Evolutionary conservation across 2,329 filamentous ascomycete genomes (phyloP), one percentile per base, ranked within the genome.

Genomic region (Sordariomycetes sp.): DNA sequence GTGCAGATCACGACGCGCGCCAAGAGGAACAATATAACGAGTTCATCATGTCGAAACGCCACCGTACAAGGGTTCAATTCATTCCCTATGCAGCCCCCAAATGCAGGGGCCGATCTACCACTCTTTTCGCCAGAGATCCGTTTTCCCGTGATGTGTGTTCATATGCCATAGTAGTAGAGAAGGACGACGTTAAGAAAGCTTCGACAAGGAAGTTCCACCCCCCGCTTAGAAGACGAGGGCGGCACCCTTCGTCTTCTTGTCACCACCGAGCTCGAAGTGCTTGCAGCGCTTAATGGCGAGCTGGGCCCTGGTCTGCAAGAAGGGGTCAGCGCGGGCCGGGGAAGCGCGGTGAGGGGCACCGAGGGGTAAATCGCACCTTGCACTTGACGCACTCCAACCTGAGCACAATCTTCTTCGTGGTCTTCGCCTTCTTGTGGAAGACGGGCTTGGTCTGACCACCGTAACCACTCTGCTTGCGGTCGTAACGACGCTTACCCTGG

Each of bases 211-310:
- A 50, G 4, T 32, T 8, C 28, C 28, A 50, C 72, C 78, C 78
- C 71, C 74, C 78, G 83, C 80, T 87, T 96, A 99, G 86, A 99
- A 99, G 73, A 99, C 94, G 74, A 99, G 87, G 79, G 94, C 94
- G 72, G 94, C 94, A 88, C 94, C 94, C 91, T 99, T 99, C 72
- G 94, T 99, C 90, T 99, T 99, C 92, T 99, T 99, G 88, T 99
- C 94, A 86, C 94, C 94, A 87, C 94, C 90, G 74, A 99, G 83
- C 84, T 99, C 94, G 81, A 99, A 99, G 86, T 99, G 94, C 89
- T 99, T 99, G 91, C 94, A 99, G 76, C 94, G 90, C 89, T 99
- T 99, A 79, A 99, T 83, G 69, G 94, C 85, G 74, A 99, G 85
- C 83, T 99, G 91, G 78, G 86, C 87, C 88, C 97, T 97, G 76